Evolutionary conservation across 169 alveolate species (phyloP), one percentile per base, ranked within the genome.

Genomic region (Plasmodium vinckei): DNA sequence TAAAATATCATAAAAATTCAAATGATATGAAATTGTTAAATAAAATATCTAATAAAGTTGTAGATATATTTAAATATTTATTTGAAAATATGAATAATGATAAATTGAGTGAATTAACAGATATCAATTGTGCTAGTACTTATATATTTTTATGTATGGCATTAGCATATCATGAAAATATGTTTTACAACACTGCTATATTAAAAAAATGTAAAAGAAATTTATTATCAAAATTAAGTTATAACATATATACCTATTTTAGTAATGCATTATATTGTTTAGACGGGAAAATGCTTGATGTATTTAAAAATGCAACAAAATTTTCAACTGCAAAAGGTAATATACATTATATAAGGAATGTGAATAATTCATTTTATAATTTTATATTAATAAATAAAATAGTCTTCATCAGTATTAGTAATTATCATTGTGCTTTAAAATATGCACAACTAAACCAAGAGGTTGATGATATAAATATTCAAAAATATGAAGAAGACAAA

Each of bases 141-240:
- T 82, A 54, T 60, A 33, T 82, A 9, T 82, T 82, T 61, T 82
- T 82, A 47, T 82, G 86, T 68, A 33, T 82, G n/a, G 15, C 86
- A 19, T 21, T 57, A 49, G 90, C 86, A 42, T 67, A 82, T 68
- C 90, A 82, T 57, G 90, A 82, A 68, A 82, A 82, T 82, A 65
- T 82, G 82, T 82, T 82, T 82, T 82, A 82, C 53, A 82, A 82
- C 9, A 82, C 90, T 19, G 90, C 90, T 9, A 47, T 82, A 51
- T 59, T 46, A 33, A 82, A 82, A 61, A 82, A 82, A 33, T 82
- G 69, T 54, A 82, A 82, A 61, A 21, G 90, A 60, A 82, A 82
- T 27, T 82, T 82, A 49, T 46, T 82, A 27, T 60, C 90, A 0
- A 82, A 82, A 51, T 72, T 82, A 39, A 53, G 86, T 12, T 82